Evolutionary conservation across 768 basidiomycete species (phyloP).

Genomic region (Termitomyces sp.): DNA sequence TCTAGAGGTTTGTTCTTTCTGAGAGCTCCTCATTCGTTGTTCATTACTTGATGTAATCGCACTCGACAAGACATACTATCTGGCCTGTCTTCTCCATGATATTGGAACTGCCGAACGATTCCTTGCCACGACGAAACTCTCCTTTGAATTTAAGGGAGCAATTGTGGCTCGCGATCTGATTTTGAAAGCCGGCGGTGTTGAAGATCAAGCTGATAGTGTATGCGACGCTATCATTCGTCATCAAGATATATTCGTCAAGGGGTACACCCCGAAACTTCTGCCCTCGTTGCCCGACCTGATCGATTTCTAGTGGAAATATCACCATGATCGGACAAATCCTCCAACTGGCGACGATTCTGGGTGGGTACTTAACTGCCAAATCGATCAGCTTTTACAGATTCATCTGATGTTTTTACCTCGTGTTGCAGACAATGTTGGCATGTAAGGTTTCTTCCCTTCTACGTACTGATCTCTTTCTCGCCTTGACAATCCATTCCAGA

Average conservation of each 20-base stretch:
- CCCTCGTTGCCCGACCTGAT: not conserved
- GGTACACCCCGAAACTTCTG: conserved; percentile 18
- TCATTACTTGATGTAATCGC: not conserved
- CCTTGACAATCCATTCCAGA: conserved; percentile 18
- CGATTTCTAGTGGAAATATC: conserved; percentile 37
- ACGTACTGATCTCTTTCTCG: not conserved
- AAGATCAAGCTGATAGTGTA: conserved; percentile 49
- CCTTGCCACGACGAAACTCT: conserved; percentile 49
- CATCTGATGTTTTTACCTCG: conserved; percentile 1
- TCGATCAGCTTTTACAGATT: not conserved
- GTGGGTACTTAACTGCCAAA: conserved; percentile 22
- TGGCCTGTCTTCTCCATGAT: conserved; percentile 49
- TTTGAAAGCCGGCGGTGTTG: conserved; percentile 34
- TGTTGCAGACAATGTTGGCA: conserved; percentile 37
- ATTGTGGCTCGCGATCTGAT: conserved; percentile 49
- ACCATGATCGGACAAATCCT: conserved; percentile 47
- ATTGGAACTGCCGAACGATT: conserved; percentile 47
- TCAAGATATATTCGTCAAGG: conserved; percentile 44
- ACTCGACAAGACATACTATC: conserved; percentile 38
- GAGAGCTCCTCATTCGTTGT: not conserved
- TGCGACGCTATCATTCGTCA: conserved; percentile 49
- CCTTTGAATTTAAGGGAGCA: conserved; percentile 54
- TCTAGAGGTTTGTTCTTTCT: conserved; percentile 18
- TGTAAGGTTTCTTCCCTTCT: conserved; percentile 24
- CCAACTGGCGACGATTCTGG: conserved; percentile 46